Conservation (phyloP, 139 green algal species). For the Marvania coccoides region DNA sequence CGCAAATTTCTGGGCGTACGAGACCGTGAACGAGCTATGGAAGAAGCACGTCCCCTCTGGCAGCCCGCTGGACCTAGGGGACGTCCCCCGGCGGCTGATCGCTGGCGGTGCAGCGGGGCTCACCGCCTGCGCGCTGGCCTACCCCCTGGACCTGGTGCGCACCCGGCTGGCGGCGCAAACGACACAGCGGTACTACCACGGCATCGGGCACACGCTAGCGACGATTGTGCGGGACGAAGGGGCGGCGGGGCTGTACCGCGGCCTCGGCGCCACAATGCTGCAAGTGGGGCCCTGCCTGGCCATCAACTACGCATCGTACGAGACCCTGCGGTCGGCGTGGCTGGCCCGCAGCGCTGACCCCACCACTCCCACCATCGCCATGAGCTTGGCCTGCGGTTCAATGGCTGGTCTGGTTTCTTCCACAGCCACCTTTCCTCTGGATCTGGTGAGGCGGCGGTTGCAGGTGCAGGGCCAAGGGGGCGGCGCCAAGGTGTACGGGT, state of each 20-base stretch:
- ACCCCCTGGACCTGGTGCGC: slow-evolving; percentile 90
- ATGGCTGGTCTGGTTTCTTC: slow-evolving; percentile 72
- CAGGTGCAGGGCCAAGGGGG: slow-evolving; percentile 57
- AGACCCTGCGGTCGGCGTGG: slow-evolving; percentile 54
- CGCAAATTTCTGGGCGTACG: slow-evolving; percentile 92
- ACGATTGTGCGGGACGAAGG: slow-evolving; percentile 79
- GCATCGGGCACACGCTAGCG: slow-evolving; percentile 55
- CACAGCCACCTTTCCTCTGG: slow-evolving; percentile 82
- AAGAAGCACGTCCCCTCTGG: slow-evolving; percentile 9
- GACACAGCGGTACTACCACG: slow-evolving; percentile 49
- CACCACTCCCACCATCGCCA: slow-evolving; percentile 20
- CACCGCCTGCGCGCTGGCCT: slow-evolving; percentile 77
- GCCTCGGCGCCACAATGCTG: slow-evolving; percentile 82
- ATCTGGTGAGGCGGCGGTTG: slow-evolving; percentile 79
- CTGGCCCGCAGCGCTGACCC: slow-evolving; percentile 15
- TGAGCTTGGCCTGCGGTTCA: slow-evolving; percentile 68
- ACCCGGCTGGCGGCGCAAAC: slow-evolving; percentile 77
- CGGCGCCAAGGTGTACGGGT: slow-evolving; percentile 7
- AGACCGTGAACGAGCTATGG: slow-evolving; percentile 48
- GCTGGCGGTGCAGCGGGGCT: slow-evolving; percentile 70
- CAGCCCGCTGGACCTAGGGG: slow-evolving; percentile 10
- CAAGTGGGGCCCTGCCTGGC: slow-evolving; percentile 77
- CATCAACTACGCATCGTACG: slow-evolving; percentile 89
- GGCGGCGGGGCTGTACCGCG: slow-evolving; percentile 77
- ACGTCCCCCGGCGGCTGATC: slow-evolving; percentile 41